phyloP scores from a whole-genome alignment of 2,329 filamentous ascomycete species.

The Penicillium italicum region DNA sequence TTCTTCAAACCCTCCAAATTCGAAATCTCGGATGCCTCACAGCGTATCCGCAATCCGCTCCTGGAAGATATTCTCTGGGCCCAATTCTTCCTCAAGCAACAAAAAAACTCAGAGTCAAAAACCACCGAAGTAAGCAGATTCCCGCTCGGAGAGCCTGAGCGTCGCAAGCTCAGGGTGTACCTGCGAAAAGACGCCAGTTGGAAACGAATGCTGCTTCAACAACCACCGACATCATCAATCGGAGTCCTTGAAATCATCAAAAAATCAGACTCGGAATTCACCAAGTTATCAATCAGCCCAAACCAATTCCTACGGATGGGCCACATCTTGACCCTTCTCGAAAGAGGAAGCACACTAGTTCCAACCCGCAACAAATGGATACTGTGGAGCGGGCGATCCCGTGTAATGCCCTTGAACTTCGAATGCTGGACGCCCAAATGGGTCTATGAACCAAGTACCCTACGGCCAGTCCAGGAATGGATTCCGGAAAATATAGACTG shows the following conservation, averaged over 20 bases:
- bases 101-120: not conserved
- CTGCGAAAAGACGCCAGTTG: constrained; percentile 8
- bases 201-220: constrained; percentile 5
- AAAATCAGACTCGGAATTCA: constrained; percentile 6
- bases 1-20: constrained; percentile 3
- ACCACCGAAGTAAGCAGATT: constrained; percentile 2
- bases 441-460: constrained; percentile 4
- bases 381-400: constrained; percentile 6
- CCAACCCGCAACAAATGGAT: constrained; percentile 11
- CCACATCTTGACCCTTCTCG: not conserved
- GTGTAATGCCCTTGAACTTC: constrained; percentile 6
- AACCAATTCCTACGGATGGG: constrained; percentile 1
- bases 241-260: constrained; percentile 9
- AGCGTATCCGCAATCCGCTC: constrained; percentile 4
- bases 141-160: not conserved
- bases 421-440: constrained; percentile 6
- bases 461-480: constrained; percentile 2
- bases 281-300: not conserved
- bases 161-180: not conserved
- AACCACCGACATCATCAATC: constrained; percentile 8
- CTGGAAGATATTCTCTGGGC: constrained; percentile 8
- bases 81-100: constrained; percentile 8
- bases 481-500: constrained; percentile 7
- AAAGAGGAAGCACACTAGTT: constrained; percentile 2
- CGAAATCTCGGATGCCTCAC: not conserved